Evolutionary conservation across 306 rosid species (phyloP), one percentile per base, ranked within the genome.

Genomic region (Prunus mongolica): DNA sequence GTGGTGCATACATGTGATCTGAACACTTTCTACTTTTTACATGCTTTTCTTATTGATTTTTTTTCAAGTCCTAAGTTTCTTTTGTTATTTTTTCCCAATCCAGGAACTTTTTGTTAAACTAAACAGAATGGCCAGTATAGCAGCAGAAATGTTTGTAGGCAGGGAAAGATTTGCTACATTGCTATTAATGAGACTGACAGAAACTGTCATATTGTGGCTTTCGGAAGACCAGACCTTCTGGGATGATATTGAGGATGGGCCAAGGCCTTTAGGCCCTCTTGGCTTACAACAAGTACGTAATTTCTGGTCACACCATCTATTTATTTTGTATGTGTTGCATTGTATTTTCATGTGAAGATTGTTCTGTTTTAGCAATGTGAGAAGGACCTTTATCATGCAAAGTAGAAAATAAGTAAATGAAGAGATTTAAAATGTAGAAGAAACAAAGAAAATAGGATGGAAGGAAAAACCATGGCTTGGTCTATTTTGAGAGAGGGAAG

Each of bases 191-290:
- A 93, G 93, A 83, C 97, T 96, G 57, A 96, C 99, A 22, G 99
- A 96, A 82, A 96, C 99, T 55, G 96, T 96, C 79, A 86, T 96
- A 74, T 80, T 96, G 85, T 96, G 99, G 99, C 92, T 96, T 65
- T 96, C 99, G 1, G 93, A 86, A 72, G 99, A 96, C 85, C 99
- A 96, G 80, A 89, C 94, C 86, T 96, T 96, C 78, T 96, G 99
- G 99, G 99, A 93, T 84, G 99, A 96, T 82, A 93, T 96, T 74
- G 98, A 96, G 84, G 98, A 96, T 65, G 99, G 99, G 64, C 96
- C 96, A 41, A 86, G 88, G 82, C 91, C 98, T 75, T 82, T 96
- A 45, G 97, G 98, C 45, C 88, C 97, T 82, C 94, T 91, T 78
- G 99, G 99, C 74, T 88, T 96, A 30, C 98, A 87, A 75, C 99